Conservation (phyloP, 2,329 filamentous ascomycete species). For the Fusarium buxicola region DNA sequence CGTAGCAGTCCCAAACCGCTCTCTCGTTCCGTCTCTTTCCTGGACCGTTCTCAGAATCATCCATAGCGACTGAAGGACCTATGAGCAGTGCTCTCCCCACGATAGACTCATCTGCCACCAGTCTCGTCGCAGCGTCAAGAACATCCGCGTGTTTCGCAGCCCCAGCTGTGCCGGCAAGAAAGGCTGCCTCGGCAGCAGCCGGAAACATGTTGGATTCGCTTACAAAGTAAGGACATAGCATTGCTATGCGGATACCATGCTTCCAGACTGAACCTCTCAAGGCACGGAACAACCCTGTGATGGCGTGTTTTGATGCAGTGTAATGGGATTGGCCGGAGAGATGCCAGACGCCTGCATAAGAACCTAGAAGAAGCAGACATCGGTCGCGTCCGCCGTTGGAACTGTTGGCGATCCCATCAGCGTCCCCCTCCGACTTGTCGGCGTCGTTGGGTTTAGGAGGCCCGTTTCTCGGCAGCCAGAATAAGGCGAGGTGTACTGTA, state of each 20-base stretch:
- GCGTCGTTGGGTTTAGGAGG: not conserved
- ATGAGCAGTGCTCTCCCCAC: conserved; percentile 11
- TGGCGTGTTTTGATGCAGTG: conserved; percentile 16
- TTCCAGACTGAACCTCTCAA: conserved; percentile 14
- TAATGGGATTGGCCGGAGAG: not conserved
- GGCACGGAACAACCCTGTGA: conserved; percentile 9
- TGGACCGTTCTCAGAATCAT: not conserved
- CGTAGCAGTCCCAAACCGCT: conserved; percentile 15
- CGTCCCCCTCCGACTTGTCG: not conserved
- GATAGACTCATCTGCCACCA: conserved; percentile 11
- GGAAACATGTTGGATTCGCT: conserved; percentile 17
- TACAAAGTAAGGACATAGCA: conserved; percentile 14
- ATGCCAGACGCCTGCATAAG: conserved; percentile 14
- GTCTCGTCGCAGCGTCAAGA: conserved; percentile 7
- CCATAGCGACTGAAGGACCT: conserved; percentile 5
- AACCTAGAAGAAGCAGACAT: conserved; percentile 12
- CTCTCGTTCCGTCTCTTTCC: not conserved
- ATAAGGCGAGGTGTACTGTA: conserved; percentile 6
- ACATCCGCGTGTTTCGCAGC: conserved; percentile 4
- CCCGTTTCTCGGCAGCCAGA: conserved; percentile 9
- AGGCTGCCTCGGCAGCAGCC: conserved; percentile 3
- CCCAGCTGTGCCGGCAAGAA: conserved; percentile 5
- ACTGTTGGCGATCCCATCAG: no score
- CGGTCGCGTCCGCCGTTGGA: not conserved
- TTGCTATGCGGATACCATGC: conserved; percentile 6